Conservation (phyloP, 441 rosid species). For the Gossypium laxum region DNA sequence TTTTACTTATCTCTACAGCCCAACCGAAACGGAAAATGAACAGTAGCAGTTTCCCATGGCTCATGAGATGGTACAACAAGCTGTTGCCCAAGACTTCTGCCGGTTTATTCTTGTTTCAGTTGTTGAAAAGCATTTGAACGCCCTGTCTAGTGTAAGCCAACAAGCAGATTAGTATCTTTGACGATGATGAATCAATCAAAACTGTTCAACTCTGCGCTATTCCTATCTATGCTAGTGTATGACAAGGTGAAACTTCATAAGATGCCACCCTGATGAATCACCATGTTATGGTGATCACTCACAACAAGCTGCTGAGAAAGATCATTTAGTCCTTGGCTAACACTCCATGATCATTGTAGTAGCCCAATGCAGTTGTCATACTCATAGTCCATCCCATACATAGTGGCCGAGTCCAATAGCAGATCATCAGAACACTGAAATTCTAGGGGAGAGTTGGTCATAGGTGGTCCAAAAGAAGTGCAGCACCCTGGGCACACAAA, state of each 20-base stretch:
- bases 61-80: background rate
- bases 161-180: background rate
- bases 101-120: background rate
- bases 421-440: conserved; percentile 23
- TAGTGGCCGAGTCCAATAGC: conserved; percentile 22
- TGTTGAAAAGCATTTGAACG: background rate
- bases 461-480: conserved; percentile 33
- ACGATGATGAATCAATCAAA: background rate
- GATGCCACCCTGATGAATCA: background rate
- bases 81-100: background rate
- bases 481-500: conserved; percentile 65
- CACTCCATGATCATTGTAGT: conserved; percentile 16
- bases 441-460: conserved; percentile 23
- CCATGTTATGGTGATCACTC: background rate
- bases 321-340: background rate
- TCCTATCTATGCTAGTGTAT: background rate
- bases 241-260: background rate
- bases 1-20: background rate
- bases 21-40: background rate
- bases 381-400: conserved; percentile 15
- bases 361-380: conserved; percentile 19
- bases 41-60: background rate
- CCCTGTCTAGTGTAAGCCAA: background rate
- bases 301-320: background rate
- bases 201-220: background rate